Base-by-base conservation (phyloP, 768 basidiomycete genomes). In the Suillus fuscotomentosus region DNA sequence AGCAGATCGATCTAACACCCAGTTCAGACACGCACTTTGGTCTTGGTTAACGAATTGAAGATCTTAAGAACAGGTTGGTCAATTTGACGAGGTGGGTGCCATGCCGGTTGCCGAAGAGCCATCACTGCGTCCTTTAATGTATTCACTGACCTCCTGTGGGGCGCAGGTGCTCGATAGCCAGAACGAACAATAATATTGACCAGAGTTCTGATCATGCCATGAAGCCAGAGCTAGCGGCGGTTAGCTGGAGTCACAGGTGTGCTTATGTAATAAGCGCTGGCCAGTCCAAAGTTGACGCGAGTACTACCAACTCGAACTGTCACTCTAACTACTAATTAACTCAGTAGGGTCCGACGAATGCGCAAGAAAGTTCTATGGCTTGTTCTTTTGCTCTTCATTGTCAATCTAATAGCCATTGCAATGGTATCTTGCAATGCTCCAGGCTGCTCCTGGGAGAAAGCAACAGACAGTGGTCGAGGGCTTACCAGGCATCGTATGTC, bases 31-130 rank as follows among this genome's bases (percentile, higher is more conserved):
- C 78, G 66, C 66, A 94, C 96, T 84, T 99, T 99, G 6, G 88
- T 86, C 68, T 88, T 86, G 43, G 97, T 98, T 69, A 99, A 80
- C 11, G 97, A 95, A 78, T 99, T 99, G 80, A 91, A 97, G 54
- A 99, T 78, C 70, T 84, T 88, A 61, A 91, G 76, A 0, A 81
- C 80, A 0, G 88, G 88, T 60, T 84, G 83, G 15, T 79, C 77
- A 0, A 69, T 63, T 55, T 66, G 70, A 20, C 74, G 78, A 0
- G 85, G 86, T n/a, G 72, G 50, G 9, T 71, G 68, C 88, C 82
- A 83, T 3, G 80, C 64, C 9, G 88, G 87, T 71, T 89, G 89
- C 65, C 87, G 84, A 0, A 78, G 72, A 60, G 87, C 79, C 88
- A 90, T 90, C 56, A 62, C 48, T 60, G 24, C 2, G 59, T 38